A percentile compares a stretch with the other conserved stretches of the same genome.
These are phyloP conservation scores for Suhomyces choctaworum DNA, from an alignment of 1,139 yeast species.

Conservation along the genomic window DNA sequence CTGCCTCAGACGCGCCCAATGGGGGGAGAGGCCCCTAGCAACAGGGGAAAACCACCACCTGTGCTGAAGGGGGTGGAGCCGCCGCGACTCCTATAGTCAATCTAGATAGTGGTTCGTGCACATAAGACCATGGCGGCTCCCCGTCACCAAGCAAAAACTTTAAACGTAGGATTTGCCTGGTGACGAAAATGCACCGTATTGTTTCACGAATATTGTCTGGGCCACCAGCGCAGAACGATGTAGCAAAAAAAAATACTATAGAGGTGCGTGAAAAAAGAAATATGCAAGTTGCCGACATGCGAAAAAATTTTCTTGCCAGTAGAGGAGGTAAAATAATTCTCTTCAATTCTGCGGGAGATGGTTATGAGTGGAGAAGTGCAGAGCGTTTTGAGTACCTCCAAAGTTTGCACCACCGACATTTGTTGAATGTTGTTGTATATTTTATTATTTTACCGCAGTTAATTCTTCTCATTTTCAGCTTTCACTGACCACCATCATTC, in stretches of 20 bases:
- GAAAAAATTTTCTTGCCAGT: neutral
- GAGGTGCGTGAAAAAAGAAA: neutral
- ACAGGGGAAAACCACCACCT: no score
- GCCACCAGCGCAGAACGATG: conserved; percentile 1
- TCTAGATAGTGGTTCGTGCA: no score
- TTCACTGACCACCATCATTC: conserved; percentile 2
- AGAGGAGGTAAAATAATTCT: no score
- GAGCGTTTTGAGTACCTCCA: conserved; percentile 9
- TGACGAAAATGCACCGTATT: no score
- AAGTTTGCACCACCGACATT: conserved; percentile 11
- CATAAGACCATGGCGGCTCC: no score
- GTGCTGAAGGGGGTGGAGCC: no score
- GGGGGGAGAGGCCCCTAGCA: no score
- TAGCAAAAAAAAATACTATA: neutral
- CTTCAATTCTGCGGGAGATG: conserved; percentile 5
- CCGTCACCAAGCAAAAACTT: no score
- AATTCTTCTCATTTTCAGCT: conserved; percentile 9
- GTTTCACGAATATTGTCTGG: neutral
- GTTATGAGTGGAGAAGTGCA: conserved; percentile 9
- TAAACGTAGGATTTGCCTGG: no score
- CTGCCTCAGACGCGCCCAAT: conserved; percentile 1
- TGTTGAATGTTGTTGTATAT: conserved; percentile 8
- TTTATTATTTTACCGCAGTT: conserved; percentile 10
- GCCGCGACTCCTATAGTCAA: no score
- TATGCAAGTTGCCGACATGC: neutral